Conservation (phyloP, 192 early-diverging fungal species). For the Allomyces arbusculus region DNA sequence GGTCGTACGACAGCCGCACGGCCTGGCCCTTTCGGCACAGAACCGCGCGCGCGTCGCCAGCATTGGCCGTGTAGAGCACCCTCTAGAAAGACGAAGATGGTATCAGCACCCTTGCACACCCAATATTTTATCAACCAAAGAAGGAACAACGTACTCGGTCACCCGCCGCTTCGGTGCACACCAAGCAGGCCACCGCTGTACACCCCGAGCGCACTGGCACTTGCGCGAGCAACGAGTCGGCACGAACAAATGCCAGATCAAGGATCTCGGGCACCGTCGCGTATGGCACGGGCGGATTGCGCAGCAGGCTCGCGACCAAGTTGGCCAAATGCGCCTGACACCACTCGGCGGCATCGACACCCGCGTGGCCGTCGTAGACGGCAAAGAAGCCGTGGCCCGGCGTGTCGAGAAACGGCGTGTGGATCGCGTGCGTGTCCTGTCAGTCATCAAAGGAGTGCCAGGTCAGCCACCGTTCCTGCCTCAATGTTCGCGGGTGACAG, state of each 20-base stretch:
- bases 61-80: conserved; percentile 85
- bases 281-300: neutral
- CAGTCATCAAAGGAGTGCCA: too few relatives aligned
- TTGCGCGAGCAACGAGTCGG: neutral
- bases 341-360: conserved; percentile 84
- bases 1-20: conserved; percentile 82
- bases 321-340: conserved; percentile 66
- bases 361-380: conserved; percentile 94
- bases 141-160: conserved; percentile 19
- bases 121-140: too few relatives aligned
- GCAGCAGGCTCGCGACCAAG: neutral
- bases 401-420: conserved; percentile 63
- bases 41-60: conserved; percentile 89
- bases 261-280: neutral
- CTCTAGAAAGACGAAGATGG: conserved; percentile 19
- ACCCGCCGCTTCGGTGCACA: neutral
- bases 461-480: too few relatives aligned
- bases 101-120: too few relatives aligned
- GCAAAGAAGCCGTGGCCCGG: conserved; percentile 76
- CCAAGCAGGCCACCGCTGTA: neutral
- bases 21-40: conserved; percentile 66
- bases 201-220: too few relatives aligned
- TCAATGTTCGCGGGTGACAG: too few relatives aligned
- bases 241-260: neutral
- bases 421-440: conserved; percentile 55